Evolutionary conservation across 2,329 filamentous ascomycete genomes (phyloP).

Genomic region (Helminthosporium solani): DNA sequence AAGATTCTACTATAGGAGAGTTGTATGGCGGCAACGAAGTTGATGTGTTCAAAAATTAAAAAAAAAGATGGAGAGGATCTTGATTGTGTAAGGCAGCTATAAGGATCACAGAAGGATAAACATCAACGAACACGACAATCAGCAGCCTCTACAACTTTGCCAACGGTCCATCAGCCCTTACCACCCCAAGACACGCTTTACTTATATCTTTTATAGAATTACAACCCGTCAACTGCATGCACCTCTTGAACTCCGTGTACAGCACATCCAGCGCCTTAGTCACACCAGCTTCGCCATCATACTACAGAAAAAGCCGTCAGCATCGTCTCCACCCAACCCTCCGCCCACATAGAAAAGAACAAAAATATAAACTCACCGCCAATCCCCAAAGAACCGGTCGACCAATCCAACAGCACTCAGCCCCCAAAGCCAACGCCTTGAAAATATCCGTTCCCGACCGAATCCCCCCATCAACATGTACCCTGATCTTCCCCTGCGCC

Average conservation of each 20-base stretch:
- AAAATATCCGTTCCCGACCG: slow-evolving; percentile 88
- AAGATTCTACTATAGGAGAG: no score
- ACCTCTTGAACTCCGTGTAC: slow-evolving; percentile 39
- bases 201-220: slow-evolving; percentile 20
- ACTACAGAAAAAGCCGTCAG: slow-evolving; percentile 3
- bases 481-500: slow-evolving; percentile 59
- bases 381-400: slow-evolving; percentile 66
- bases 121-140: no score
- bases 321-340: not conserved
- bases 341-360: not conserved
- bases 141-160: slow-evolving; percentile 35
- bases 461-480: slow-evolving; percentile 87
- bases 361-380: slow-evolving; percentile 33
- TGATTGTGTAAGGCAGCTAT: no score
- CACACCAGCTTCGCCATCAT: slow-evolving; percentile 16
- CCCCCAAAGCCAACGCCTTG: slow-evolving; percentile 89
- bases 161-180: slow-evolving; percentile 32
- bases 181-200: slow-evolving; percentile 33
- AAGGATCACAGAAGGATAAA: no score
- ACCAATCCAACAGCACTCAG: slow-evolving; percentile 72
- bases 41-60: no score
- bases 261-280: slow-evolving; percentile 14
- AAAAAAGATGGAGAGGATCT: no score
- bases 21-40: no score
- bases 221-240: slow-evolving; percentile 45